phyloP scores from a whole-genome alignment of 768 basidiomycete genomes.

The Dendrothele bispora region DNA sequence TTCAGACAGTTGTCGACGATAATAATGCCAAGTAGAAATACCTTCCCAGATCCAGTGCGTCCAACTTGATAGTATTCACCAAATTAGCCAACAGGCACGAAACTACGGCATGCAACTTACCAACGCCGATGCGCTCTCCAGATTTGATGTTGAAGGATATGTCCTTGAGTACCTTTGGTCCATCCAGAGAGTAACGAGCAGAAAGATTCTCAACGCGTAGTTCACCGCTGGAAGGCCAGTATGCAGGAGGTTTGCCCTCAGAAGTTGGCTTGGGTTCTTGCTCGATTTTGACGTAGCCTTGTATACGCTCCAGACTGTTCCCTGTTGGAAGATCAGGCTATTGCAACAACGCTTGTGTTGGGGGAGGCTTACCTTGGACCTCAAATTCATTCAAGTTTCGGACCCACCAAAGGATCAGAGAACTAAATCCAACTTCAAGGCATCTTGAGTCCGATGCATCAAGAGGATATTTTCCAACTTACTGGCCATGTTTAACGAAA shows the following conservation, averaged over 20 bases:
- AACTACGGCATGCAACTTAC: slow-evolving; percentile 14
- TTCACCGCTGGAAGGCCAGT: slow-evolving; percentile 58
- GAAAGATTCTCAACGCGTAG: slow-evolving; percentile 50
- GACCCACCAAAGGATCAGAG: slow-evolving; percentile 18
- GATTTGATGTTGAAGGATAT: slow-evolving; percentile 51
- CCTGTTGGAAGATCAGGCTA: neutral
- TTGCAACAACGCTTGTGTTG: neutral
- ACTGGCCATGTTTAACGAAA: slow-evolving; percentile 40
- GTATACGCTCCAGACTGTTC: slow-evolving; percentile 15
- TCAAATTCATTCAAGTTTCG: slow-evolving; percentile 23
- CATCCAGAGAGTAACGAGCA: slow-evolving; percentile 48
- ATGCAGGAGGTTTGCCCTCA: slow-evolving; percentile 48
- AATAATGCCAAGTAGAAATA: slow-evolving; percentile 9
- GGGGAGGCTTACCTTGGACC: slow-evolving; percentile 14
- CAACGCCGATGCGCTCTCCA: slow-evolving; percentile 60
- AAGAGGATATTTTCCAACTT: neutral
- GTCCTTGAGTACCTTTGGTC: slow-evolving; percentile 53
- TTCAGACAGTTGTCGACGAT: neutral
- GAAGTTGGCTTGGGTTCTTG: slow-evolving; percentile 35
- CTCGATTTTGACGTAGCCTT: slow-evolving; percentile 40
- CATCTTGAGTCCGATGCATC: slow-evolving; percentile 8
- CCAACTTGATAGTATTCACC: slow-evolving; percentile 30
- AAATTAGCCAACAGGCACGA: neutral
- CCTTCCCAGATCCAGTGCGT: slow-evolving; percentile 48
- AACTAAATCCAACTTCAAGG: slow-evolving; percentile 13